Conservation (phyloP, 1,284 basidiomycete species). For the Moesziomyces parantarcticus region DNA sequence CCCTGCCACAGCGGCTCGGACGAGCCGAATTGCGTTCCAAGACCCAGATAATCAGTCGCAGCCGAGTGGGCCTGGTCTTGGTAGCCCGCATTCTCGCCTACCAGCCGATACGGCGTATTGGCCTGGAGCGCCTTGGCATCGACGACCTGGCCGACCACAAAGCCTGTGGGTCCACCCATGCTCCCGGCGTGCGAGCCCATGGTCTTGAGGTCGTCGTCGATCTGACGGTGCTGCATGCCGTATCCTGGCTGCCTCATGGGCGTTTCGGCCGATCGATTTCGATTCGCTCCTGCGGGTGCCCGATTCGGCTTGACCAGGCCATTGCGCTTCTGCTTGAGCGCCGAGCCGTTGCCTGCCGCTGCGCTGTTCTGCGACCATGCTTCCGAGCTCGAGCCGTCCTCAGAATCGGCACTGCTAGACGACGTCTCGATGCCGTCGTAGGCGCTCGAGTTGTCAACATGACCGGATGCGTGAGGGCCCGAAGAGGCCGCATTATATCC, state of each 20-base stretch:
- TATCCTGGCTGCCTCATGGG: conserved; percentile 88
- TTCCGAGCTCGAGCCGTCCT: conserved; percentile 16
- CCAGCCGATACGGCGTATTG: conserved; percentile 35
- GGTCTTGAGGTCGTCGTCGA: conserved; percentile 78
- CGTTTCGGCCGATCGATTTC: conserved; percentile 79
- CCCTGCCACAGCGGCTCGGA: conserved; percentile 27
- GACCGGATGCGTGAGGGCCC: not conserved
- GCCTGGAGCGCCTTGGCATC: conserved; percentile 53
- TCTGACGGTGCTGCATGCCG: conserved; percentile 88
- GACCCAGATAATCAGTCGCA: conserved; percentile 32
- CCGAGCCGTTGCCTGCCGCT: conserved; percentile 14
- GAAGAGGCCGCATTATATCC: conserved; percentile 7
- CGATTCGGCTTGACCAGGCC: conserved; percentile 59
- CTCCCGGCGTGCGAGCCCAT: conserved; percentile 25
- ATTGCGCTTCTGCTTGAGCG: conserved; percentile 33
- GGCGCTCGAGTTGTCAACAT: conserved; percentile 30
- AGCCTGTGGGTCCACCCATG: conserved; percentile 24
- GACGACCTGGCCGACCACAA: conserved; percentile 57
- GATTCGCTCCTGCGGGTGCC: conserved; percentile 44
- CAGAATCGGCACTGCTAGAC: conserved; percentile 26
- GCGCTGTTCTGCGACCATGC: conserved; percentile 25
- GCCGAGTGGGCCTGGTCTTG: conserved; percentile 20
- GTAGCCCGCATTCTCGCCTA: conserved; percentile 6
- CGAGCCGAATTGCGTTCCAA: conserved; percentile 19
- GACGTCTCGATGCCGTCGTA: conserved; percentile 35